Evolutionary conservation across 345 rosid genomes (phyloP).

Genomic region (Syzygium aqueum): DNA sequence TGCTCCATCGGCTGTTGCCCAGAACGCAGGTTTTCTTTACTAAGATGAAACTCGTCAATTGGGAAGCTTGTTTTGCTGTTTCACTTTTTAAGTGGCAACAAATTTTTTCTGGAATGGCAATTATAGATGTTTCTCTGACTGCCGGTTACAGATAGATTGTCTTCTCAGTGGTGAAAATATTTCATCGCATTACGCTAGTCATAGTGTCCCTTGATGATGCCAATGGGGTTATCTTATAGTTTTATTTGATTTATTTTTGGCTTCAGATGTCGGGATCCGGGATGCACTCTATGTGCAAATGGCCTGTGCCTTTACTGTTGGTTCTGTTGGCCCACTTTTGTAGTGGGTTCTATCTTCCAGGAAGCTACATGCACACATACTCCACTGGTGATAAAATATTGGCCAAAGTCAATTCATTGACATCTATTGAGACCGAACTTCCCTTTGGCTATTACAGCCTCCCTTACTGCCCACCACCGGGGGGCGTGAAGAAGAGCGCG

Average conservation of each 20-base stretch:
- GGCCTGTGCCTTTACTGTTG: conserved; percentile 14
- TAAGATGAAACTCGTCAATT: neutral
- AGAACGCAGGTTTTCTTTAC: neutral
- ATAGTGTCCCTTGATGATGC: neutral
- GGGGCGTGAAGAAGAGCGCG: conserved; percentile 28
- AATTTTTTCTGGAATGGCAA: neutral
- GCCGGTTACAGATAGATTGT: neutral
- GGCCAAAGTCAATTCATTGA: conserved; percentile 38
- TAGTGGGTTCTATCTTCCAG: conserved; percentile 37
- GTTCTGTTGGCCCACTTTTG: conserved; percentile 11
- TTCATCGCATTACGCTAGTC: neutral
- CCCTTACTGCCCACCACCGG: conserved; percentile 29
- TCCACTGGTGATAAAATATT: conserved; percentile 11
- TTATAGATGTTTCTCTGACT: neutral
- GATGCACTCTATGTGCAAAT: conserved; percentile 6
- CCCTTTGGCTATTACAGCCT: conserved; percentile 43
- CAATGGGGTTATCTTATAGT: neutral
- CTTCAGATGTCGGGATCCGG: neutral
- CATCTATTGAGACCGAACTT: conserved; percentile 41
- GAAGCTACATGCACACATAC: conserved; percentile 40
- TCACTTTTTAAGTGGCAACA: neutral
- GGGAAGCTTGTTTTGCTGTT: neutral
- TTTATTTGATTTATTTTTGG: neutral
- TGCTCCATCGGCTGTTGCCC: neutral
- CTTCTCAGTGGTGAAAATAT: neutral